Evolutionary conservation across 2,329 filamentous ascomycete species (phyloP).

Genomic region (Ambrosiella beaveri): DNA sequence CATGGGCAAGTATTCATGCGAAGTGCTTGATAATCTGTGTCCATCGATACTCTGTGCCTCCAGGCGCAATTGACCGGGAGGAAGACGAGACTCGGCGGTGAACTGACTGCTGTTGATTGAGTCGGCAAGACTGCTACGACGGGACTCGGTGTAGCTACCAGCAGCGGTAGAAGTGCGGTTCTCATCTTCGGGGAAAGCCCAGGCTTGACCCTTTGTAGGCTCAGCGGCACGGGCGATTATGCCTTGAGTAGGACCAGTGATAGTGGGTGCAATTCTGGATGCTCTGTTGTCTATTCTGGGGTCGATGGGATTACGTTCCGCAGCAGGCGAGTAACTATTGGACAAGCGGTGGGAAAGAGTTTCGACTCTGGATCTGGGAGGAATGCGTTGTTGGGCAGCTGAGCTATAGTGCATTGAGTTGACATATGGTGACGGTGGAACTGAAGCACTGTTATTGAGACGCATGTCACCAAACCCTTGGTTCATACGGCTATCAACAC

Average conservation of each 20-base stretch:
- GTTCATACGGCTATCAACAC: constrained; percentile 56
- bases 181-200: constrained; percentile 65
- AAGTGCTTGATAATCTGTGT: constrained; percentile 29
- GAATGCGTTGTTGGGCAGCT: constrained; percentile 52
- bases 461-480: constrained; percentile 52
- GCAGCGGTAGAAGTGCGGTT: constrained; percentile 24
- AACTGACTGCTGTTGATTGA: constrained; percentile 67
- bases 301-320: constrained; percentile 38
- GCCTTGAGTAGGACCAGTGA: constrained; percentile 51
- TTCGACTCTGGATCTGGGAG: constrained; percentile 30
- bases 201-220: constrained; percentile 66
- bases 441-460: constrained; percentile 30
- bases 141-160: constrained; percentile 30
- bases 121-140: constrained; percentile 59
- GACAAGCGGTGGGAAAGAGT: constrained; percentile 41
- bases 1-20: constrained; percentile 38
- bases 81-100: constrained; percentile 55
- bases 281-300: constrained; percentile 25
- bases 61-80: constrained; percentile 52
- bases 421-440: constrained; percentile 46
- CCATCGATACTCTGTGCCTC: constrained; percentile 35
- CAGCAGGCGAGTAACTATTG: constrained; percentile 45
- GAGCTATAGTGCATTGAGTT: constrained; percentile 57
- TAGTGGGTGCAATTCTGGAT: constrained; percentile 53
- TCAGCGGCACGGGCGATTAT: constrained; percentile 53